Base-by-base conservation (phyloP, 768 basidiomycete genomes). In the Lentinula raphanica region DNA sequence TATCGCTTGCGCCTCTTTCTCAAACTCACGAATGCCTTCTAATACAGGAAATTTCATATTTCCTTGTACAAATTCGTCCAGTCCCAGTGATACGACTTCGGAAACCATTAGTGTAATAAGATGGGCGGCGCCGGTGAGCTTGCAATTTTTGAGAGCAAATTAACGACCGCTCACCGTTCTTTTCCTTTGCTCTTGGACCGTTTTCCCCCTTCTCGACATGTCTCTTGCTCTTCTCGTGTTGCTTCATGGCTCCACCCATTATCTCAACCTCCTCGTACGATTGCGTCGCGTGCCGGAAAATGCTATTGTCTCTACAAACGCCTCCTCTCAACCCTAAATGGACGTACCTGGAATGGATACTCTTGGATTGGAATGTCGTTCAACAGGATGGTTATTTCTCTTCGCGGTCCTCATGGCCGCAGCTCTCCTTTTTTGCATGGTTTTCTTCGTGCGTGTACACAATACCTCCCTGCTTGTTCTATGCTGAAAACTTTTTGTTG, bases 361-460 rank as follows among this genome's bases (percentile, higher is more conserved):
- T 15, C 8, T 23, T n/a, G 36, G 44, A 38, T 15, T 46, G 39
- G 23, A 21, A 25, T 44, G 21, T 8, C 12, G 9, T 45, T 45
- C 15, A 35, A 23, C 58, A 95, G 94, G 92, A 70, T 98, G 95
- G 96, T 75, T 99, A 63, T 99, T 97, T 78, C 83, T 98, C 65
- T 94, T 98, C 71, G 85, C 93, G 69, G 95, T 98, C 71, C 86
- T 98, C 56, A 86, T 93, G 85, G 90, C 94, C 64, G 96, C 95
- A 19, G 94, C 88, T 32, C 79, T 98, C 59, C 78, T 99, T 60
- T 99, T 99, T 79, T 97, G 94, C 65, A 94, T 94, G 90, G 97
- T 99, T 70, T 99, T 98, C 81, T 99, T 97, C 75, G 96, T 98
- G 67, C n/a, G n/a, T n/a, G n/a, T n/a, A n/a, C n/a, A n/a, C n/a